Conservation (phyloP, 352 stramenopile species). For the Phytophthora niederhauseri region DNA sequence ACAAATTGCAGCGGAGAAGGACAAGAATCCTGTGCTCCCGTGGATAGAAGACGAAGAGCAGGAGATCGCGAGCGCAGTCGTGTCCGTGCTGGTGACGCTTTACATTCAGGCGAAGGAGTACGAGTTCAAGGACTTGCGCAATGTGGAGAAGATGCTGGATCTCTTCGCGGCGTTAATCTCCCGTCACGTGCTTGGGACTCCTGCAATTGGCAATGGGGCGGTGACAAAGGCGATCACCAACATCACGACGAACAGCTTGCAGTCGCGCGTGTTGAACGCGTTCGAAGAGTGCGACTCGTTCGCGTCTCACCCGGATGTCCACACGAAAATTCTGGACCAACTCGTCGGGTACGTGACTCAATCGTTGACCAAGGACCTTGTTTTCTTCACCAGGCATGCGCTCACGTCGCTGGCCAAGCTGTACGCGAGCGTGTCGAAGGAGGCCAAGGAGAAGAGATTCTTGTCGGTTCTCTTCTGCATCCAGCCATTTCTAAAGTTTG, state of each 20-base stretch:
- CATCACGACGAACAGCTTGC: conserved; percentile 82
- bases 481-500: conserved; percentile 64
- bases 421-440: conserved; percentile 64
- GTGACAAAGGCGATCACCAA: conserved; percentile 50
- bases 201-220: conserved; percentile 34
- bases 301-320: conserved; percentile 58
- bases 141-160: conserved; percentile 68
- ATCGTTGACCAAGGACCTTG: conserved; percentile 50
- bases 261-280: conserved; percentile 82
- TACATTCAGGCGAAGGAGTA: conserved; percentile 78
- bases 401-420: conserved; percentile 78
- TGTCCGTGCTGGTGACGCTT: conserved; percentile 74
- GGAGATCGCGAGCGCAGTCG: conserved; percentile 80
- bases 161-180: conserved; percentile 68
- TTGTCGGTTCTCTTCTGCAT: conserved; percentile 68
- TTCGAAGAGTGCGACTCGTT: conserved; percentile 87
- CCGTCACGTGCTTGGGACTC: conserved; percentile 62
- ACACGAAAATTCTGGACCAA: conserved; percentile 73
- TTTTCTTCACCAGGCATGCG: conserved; percentile 83
- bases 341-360: conserved; percentile 63
- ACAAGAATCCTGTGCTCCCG: conserved; percentile 11
- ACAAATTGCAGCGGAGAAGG: conserved; percentile 30
- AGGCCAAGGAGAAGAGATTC: conserved; percentile 64
- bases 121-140: conserved; percentile 71
- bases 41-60: conserved; percentile 81